These are phyloP conservation scores for Acidiella bohemica DNA, from an alignment of 495 filamentous ascomycete species.

Conservation along the genomic window DNA sequence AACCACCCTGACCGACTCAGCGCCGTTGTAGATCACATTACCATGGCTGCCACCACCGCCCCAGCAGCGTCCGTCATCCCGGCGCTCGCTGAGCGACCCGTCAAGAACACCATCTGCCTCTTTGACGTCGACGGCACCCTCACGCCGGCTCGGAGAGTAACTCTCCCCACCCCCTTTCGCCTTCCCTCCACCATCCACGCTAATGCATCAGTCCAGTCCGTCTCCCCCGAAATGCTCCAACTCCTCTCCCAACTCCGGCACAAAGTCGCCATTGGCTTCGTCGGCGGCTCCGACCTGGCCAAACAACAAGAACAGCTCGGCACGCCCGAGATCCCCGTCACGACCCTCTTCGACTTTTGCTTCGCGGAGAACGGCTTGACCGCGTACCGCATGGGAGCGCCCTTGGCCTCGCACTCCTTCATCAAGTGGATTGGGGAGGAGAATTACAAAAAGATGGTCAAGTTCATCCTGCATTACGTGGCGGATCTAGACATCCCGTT, in stretches of 20 bases:
- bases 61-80: constrained; percentile 29
- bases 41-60: neutral
- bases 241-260: constrained; percentile 68
- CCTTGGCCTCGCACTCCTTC: constrained; percentile 64
- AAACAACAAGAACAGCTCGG: constrained; percentile 97
- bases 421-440: constrained; percentile 88
- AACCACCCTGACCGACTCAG: too few relatives aligned
- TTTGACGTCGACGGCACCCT: constrained; percentile 92
- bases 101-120: constrained; percentile 79
- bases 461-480: constrained; percentile 77
- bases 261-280: constrained; percentile 83
- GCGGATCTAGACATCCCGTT: constrained; percentile 75
- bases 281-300: constrained; percentile 52
- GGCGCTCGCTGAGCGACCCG: constrained; percentile 61
- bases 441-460: constrained; percentile 75
- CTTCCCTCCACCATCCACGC: too few relatives aligned
- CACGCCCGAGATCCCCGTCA: constrained; percentile 46
- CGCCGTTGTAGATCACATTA: too few relatives aligned
- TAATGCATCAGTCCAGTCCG: too few relatives aligned
- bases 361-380: constrained; percentile 93
- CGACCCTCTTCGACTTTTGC: constrained; percentile 82
- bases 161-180: too few relatives aligned
- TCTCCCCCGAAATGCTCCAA: constrained; percentile 65
- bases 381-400: constrained; percentile 66
- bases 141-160: constrained; percentile 59